Percentiles rank a stretch among this genome's conserved stretches.
Evolutionary conservation across 2,329 filamentous ascomycete species (phyloP).

Genomic region (Zymoseptoria crescenta): DNA sequence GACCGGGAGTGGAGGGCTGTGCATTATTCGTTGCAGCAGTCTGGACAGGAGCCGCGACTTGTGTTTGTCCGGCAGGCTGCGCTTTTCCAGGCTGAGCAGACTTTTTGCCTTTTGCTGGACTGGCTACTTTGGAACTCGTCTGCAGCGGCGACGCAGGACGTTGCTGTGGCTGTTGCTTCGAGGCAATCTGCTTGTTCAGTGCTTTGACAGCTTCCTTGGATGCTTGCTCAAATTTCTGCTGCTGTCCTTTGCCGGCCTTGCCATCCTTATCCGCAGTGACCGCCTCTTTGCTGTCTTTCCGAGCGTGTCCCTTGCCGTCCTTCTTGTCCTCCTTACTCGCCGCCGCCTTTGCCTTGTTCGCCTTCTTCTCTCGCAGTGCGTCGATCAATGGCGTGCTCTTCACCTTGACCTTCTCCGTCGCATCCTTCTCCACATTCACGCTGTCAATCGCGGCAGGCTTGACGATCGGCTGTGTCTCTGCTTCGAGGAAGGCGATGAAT

Average conservation of each 20-base stretch:
- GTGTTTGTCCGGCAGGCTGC: conserved; percentile 14
- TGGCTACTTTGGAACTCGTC: conserved; percentile 26
- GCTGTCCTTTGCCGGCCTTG: conserved; percentile 29
- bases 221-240: conserved; percentile 25
- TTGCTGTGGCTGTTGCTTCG: conserved; percentile 19
- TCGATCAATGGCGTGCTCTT: conserved; percentile 85
- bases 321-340: conserved; percentile 31
- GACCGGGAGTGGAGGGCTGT: conserved; percentile 14
- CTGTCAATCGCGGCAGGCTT: conserved; percentile 46
- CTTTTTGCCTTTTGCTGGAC: conserved; percentile 24
- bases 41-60: conserved; percentile 29
- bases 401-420: conserved; percentile 51
- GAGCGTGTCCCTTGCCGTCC: conserved; percentile 15
- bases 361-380: conserved; percentile 63
- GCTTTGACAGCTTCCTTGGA: conserved; percentile 51
- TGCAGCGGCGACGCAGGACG: conserved; percentile 14
- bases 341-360: conserved; percentile 23
- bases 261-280: conserved; percentile 25
- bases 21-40: conserved; percentile 32
- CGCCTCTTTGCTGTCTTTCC: conserved; percentile 32
- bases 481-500: conserved; percentile 87
- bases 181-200: conserved; percentile 39
- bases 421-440: conserved; percentile 42
- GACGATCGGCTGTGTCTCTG: conserved; percentile 65
- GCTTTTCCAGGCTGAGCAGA: conserved; percentile 10